Conservation (phyloP, 2,329 filamentous ascomycete genomes). For the Lachnellula arida region DNA sequence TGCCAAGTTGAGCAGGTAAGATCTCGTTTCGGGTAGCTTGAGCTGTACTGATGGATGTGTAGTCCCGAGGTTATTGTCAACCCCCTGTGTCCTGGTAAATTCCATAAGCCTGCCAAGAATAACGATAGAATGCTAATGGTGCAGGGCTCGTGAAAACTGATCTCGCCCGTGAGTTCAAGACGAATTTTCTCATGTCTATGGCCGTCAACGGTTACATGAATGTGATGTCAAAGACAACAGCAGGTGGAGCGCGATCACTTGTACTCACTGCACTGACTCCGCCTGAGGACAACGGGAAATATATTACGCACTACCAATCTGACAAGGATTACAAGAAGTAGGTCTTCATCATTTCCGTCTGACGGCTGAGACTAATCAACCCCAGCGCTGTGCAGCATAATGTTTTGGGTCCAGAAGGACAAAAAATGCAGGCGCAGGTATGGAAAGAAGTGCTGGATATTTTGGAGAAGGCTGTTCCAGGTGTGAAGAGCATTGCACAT, state of each 20-base stretch:
- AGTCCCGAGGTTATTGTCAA: conserved; percentile 23
- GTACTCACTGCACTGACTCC: conserved; percentile 26
- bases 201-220: conserved; percentile 15
- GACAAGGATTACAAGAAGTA: conserved; percentile 25
- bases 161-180: conserved; percentile 22
- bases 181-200: conserved; percentile 10
- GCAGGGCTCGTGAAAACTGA: conserved; percentile 23
- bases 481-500: conserved; percentile 19
- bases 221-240: conserved; percentile 25
- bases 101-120: not conserved
- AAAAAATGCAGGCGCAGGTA: conserved; percentile 24
- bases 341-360: conserved; percentile 2
- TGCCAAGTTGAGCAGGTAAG: conserved; percentile 21
- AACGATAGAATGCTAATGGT: not conserved
- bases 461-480: conserved; percentile 18
- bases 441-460: conserved; percentile 25
- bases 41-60: not conserved
- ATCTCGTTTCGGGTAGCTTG: not conserved
- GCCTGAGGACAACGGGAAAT: conserved; percentile 24
- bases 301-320: conserved; percentile 21
- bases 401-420: conserved; percentile 19
- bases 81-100: conserved; percentile 21
- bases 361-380: conserved; percentile 1
- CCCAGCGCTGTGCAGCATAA: conserved; percentile 20
- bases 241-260: conserved; percentile 30